phyloP scores from a whole-genome alignment of 257 asterid species.

The Nicotiana benthamiana region DNA sequence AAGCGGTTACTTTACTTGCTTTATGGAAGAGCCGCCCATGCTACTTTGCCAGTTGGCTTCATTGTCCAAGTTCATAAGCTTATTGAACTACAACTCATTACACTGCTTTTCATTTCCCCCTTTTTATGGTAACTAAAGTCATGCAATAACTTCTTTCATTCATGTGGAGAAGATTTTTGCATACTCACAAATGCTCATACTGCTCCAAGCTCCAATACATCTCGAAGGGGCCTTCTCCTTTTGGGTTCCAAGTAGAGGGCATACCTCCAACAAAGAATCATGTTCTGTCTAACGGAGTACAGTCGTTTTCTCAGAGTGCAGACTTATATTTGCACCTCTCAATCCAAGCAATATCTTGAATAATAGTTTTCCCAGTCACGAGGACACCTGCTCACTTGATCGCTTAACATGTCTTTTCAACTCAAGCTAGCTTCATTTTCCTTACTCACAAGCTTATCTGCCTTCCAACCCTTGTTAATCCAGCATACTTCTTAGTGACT shows the following conservation, averaged over 20 bases:
- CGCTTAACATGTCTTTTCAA: neutral
- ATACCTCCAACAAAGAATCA: neutral
- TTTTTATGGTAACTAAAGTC: neutral
- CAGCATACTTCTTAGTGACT: neutral
- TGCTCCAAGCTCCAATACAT: neutral
- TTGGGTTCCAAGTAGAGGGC: slow-evolving; percentile 3
- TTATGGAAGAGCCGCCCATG: too few species aligned
- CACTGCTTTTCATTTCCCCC: neutral
- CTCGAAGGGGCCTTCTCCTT: neutral
- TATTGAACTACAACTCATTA: neutral
- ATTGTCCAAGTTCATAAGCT: neutral
- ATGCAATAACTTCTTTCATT: neutral
- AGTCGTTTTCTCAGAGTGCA: neutral
- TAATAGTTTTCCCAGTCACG: neutral
- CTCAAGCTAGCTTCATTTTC: neutral
- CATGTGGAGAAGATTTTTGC: neutral
- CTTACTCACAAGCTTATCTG: neutral
- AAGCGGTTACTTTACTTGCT: too few species aligned
- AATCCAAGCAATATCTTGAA: neutral
- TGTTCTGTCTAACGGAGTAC: neutral
- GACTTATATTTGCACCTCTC: neutral
- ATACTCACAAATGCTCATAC: neutral
- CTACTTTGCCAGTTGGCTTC: neutral
- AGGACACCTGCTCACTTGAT: neutral
- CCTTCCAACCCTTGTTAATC: neutral